phyloP scores from a whole-genome alignment of 495 filamentous ascomycete species.

The Penicillium crystallinum region DNA sequence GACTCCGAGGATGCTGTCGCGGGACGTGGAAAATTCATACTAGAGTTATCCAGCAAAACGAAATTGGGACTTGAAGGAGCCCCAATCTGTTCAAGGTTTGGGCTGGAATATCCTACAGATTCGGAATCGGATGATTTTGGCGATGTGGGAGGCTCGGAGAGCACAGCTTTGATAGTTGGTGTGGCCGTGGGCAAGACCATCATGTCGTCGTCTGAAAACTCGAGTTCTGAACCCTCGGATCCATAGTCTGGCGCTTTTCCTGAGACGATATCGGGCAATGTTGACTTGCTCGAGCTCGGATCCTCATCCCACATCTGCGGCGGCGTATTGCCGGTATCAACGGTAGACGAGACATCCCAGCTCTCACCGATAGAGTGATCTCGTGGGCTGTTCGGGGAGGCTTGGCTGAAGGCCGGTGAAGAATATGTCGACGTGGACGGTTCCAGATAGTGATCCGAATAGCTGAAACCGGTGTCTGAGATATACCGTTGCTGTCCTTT shows the following conservation, averaged over 20 bases:
- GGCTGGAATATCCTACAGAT: constrained; percentile 33
- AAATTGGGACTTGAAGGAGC: constrained; percentile 45
- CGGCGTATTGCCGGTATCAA: constrained; percentile 36
- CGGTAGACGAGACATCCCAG: constrained; percentile 41
- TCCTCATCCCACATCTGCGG: constrained; percentile 45
- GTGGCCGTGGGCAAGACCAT: constrained; percentile 29
- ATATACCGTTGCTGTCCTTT: constrained; percentile 39
- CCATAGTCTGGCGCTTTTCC: constrained; percentile 20
- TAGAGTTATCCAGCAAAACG: constrained; percentile 40
- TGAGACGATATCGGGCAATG: constrained; percentile 31
- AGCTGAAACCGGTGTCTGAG: constrained; percentile 30
- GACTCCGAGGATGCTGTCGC: constrained; percentile 36
- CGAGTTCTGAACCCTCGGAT: constrained; percentile 21
- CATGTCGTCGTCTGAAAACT: constrained; percentile 39
- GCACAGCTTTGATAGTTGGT: constrained; percentile 41
- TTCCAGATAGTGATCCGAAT: constrained; percentile 12
- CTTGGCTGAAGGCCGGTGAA: constrained; percentile 27
- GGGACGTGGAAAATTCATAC: constrained; percentile 34
- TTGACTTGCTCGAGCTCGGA: constrained; percentile 39
- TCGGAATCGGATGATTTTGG: constrained; percentile 13
- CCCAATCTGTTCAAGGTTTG: constrained; percentile 39
- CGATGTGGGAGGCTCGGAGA: constrained; percentile 27
- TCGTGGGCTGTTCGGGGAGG: constrained; percentile 25
- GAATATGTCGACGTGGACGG: constrained; percentile 21
- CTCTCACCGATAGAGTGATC: constrained; percentile 30